phyloP scores from a whole-genome alignment of 768 basidiomycete genomes.

The Russula ochroleuca region DNA sequence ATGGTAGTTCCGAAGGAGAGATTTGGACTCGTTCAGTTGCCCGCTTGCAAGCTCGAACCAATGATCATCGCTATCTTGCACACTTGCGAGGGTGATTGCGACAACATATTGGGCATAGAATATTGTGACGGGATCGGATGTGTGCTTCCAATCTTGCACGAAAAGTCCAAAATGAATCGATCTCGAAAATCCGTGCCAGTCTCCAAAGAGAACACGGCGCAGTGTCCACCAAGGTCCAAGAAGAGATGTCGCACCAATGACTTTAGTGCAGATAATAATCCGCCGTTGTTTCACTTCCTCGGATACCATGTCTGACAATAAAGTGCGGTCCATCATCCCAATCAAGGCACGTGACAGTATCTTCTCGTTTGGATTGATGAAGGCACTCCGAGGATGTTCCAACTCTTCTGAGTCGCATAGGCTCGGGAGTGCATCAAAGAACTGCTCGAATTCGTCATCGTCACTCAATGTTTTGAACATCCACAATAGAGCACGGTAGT shows the following conservation, averaged over 20 bases:
- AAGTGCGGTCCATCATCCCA: no score
- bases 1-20: neutral
- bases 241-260: neutral
- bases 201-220: neutral
- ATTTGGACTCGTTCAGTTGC: no score
- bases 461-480: no score
- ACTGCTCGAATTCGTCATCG: no score
- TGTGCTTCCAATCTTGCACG: neutral
- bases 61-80: neutral
- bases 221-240: neutral
- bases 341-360: no score
- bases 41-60: neutral
- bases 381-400: no score
- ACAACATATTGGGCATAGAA: neutral
- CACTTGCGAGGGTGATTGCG: neutral
- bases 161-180: slow-evolving; percentile 12
- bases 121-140: neutral
- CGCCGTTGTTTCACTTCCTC: neutral
- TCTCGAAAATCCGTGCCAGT: slow-evolving; percentile 1
- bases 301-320: no score
- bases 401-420: no score
- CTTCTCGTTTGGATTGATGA: no score
- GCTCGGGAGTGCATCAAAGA: no score
- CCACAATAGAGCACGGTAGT: no score
- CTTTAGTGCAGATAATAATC: slow-evolving; percentile 5